Evolutionary conservation across 441 rosid genomes (phyloP).

Genomic region (Euphorbia schlechtendalii): DNA sequence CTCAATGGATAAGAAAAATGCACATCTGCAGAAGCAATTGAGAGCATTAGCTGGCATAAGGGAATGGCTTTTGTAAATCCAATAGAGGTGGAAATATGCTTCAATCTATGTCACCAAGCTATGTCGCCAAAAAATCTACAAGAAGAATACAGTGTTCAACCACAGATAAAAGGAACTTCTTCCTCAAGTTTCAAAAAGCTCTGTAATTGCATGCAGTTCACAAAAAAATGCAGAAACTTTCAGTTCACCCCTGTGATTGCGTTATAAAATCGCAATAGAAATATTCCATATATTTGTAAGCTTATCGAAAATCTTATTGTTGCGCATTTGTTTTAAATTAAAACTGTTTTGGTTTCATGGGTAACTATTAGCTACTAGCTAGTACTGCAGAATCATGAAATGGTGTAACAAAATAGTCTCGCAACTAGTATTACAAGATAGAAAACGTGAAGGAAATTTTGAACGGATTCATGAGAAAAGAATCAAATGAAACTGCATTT

Average conservation of each 20-base stretch:
- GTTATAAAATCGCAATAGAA: neutral
- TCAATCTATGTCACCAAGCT: neutral
- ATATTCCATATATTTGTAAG: neutral
- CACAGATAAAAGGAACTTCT: neutral
- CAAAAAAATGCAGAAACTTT: neutral
- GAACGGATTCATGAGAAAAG: neutral
- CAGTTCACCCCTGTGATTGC: neutral
- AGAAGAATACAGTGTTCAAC: neutral
- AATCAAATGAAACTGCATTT: conserved; percentile 8
- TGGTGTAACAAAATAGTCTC: neutral
- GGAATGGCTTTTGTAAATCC: neutral
- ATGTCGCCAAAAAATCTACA: neutral
- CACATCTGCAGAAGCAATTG: conserved; percentile 51
- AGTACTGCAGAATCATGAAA: neutral
- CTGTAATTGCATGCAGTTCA: neutral
- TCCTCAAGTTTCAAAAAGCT: neutral
- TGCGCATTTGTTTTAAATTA: conserved; percentile 6
- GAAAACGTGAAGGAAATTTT: neutral
- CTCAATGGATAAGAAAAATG: conserved; percentile 84
- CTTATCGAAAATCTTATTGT: neutral
- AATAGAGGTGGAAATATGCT: conserved; percentile 1
- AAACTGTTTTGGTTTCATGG: neutral
- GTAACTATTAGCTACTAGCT: neutral
- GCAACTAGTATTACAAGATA: neutral
- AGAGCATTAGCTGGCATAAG: conserved; percentile 8